Conservation (phyloP, 2,329 filamentous ascomycete species). For the Beauveria sp. region DNA sequence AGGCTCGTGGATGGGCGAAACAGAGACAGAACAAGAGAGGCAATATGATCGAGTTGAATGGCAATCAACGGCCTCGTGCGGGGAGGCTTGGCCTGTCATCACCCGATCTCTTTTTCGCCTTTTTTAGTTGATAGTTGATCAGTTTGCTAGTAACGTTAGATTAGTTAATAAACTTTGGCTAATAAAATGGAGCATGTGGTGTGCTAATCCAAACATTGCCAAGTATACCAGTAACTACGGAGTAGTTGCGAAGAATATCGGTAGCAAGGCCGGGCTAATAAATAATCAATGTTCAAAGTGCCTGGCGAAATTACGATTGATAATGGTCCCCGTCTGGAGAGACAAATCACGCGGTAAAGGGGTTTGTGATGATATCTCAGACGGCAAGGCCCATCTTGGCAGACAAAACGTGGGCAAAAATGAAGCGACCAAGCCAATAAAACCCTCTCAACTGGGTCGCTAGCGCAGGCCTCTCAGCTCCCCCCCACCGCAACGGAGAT, state of each 20-base stretch:
- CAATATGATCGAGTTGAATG: background rate
- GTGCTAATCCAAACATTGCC: background rate
- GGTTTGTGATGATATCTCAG: background rate
- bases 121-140: background rate
- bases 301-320: background rate
- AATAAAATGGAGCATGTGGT: too few species aligned
- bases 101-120: background rate
- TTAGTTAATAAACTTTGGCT: too few species aligned
- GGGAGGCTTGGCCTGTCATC: background rate
- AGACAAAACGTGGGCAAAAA: background rate
- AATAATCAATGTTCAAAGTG: background rate
- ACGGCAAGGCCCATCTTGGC: background rate
- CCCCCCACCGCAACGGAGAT: too few species aligned
- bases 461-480: background rate
- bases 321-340: background rate
- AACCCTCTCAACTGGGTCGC: background rate
- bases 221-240: background rate
- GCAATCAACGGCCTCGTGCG: background rate
- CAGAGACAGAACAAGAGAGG: background rate
- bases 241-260: too few species aligned
- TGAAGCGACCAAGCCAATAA: background rate
- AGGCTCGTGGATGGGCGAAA: background rate
- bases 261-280: too few species aligned
- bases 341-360: background rate
- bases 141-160: too few species aligned